A percentile compares a stretch with the other conserved stretches of the same genome.
phyloP scores from a whole-genome alignment of 257 asterid species.

The Coffea eugenioides region DNA sequence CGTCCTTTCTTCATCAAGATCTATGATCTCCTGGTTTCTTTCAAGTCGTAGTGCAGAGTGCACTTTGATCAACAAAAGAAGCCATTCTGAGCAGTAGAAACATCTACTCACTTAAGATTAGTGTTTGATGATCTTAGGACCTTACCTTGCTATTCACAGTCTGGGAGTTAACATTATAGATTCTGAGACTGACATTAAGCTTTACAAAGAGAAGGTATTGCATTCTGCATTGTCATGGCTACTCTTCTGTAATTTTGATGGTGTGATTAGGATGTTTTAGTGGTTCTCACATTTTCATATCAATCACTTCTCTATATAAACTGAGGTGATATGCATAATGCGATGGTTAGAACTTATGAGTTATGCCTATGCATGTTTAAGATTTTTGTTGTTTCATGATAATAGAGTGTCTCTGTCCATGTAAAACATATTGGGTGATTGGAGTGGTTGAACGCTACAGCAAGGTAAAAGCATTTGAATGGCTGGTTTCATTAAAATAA shows the following conservation, averaged over 20 bases:
- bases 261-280: neutral
- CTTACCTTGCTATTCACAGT: neutral
- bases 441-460: neutral
- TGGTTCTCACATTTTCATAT: neutral
- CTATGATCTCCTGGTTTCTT: neutral
- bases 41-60: neutral
- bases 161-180: neutral
- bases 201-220: neutral
- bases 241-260: neutral
- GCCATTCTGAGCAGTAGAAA: neutral
- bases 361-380: no score
- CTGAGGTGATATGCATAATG: neutral
- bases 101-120: neutral
- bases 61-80: neutral
- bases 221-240: neutral
- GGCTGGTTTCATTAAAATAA: neutral
- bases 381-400: no score
- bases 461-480: neutral
- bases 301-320: neutral
- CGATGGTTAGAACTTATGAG: neutral
- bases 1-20: neutral
- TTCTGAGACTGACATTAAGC: neutral
- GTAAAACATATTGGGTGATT: no score
- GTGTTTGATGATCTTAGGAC: neutral
- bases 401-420: no score